Conservation (phyloP, 495 filamentous ascomycete species). For the Neurospora sp. region DNA sequence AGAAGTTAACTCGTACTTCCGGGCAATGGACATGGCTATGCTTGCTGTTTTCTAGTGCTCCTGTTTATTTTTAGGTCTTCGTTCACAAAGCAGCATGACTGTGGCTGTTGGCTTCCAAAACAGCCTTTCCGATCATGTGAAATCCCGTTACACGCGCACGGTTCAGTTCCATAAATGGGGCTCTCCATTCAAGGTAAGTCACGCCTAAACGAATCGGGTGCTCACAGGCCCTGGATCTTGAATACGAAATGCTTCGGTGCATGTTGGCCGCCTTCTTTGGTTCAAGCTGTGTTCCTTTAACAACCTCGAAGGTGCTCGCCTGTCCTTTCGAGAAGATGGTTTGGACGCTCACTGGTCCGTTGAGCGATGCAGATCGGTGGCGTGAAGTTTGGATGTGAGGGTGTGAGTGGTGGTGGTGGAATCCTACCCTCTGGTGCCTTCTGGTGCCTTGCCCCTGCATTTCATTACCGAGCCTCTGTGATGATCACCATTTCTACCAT, state of each 20-base stretch:
- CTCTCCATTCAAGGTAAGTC: not conserved
- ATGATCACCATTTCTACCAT: not conserved
- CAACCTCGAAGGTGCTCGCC: not conserved
- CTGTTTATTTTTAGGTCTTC: not conserved
- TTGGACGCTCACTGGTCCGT: not conserved
- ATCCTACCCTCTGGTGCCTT: not conserved
- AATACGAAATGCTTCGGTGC: not conserved
- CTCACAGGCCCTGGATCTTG: not conserved
- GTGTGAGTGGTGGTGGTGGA: not conserved
- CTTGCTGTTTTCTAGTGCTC: not conserved
- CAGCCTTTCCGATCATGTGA: not conserved
- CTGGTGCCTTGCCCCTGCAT: not conserved
- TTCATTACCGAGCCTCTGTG: not conserved
- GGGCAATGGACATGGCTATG: not conserved
- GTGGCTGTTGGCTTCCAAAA: not conserved
- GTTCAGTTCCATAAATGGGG: not conserved
- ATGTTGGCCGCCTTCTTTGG: not conserved
- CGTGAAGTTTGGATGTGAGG: not conserved
- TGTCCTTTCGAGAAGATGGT: not conserved
- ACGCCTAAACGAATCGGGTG: not conserved
- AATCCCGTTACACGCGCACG: not conserved
- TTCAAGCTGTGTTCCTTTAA: not conserved
- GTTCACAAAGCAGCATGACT: not conserved
- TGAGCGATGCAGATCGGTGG: not conserved
- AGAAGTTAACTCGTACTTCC: not conserved